Evolutionary conservation across 257 asterid genomes (phyloP), one percentile per base, ranked within the genome.

Genomic region (Capsicum chinense): DNA sequence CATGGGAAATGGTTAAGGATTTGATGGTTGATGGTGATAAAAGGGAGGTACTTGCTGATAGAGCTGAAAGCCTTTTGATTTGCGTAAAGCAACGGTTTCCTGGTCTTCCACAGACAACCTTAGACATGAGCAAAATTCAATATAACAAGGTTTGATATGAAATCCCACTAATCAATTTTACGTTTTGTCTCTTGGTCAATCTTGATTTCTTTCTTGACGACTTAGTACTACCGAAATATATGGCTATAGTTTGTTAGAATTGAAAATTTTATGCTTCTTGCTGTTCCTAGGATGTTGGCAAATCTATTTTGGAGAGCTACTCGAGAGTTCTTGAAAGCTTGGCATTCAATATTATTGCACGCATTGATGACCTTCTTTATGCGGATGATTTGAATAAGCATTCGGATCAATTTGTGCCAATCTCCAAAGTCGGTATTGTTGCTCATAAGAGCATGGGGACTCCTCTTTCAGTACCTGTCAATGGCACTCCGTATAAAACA

Each of bases 251-350:
- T 14, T 3, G 21, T 56, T 19, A 56, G 44, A 26, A 47, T 42
- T 21, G 35, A 14, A 50, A 59, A 44, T 4, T 21, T 26, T 26
- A 63, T 58, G 67, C 5, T 80, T 54, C 56, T 9, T 82, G 59
- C 6, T 62, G 17, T 71, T 83, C 56, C 74, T 82, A 94, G 98
- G 98, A 94, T 88, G 93, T 94, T 5, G 98, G 98, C 13, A 93
- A 94, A 86, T 89, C 97, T 47, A 87, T 94, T 19, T 63, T 94
- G 87, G 98, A 94, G 92, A 89, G 97, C 88, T 94, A 94, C 90
- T 94, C 98, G 0, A 88, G 98, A 71, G 98, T 91, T 68, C 90
- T 94, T 39, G 97, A 93, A 90, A 92, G 98, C 92, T 85, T 94
- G 56, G 97, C 98, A 42, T 94, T 93, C 91, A 94, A 92, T 66